Base-by-base conservation (phyloP, 2,329 filamentous ascomycete species). In the Cryoendolithus antarcticus region DNA sequence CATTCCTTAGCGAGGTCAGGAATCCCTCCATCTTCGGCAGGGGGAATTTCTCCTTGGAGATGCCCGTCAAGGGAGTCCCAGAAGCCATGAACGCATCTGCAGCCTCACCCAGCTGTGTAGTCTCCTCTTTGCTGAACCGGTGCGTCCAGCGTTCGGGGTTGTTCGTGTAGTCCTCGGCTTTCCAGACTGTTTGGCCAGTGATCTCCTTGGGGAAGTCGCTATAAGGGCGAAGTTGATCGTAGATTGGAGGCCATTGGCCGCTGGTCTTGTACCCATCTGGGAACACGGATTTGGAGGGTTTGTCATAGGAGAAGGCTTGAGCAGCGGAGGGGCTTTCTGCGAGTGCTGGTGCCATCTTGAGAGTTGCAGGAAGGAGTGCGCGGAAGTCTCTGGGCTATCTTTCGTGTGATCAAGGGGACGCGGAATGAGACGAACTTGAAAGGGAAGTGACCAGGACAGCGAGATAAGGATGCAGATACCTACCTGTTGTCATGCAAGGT, bases 101-200 rank as follows among this genome's bases (percentile, higher is more conserved):
- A 0, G 80, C 72, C 12, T 63, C 56, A 51, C 74, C 74, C 36
- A 91, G 65, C 54, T 88, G 83, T 7, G 65, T 61, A 12, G 86
- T 64, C 58, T 89, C 82, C 2, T 74, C 70, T 0, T 67, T 59
- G 0, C 71, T 78, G 55, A 88, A 83, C 6, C 63, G 63, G 61
- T 86, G 82, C 4, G 78, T 77, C 83, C 83, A 89, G 57, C 70
- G 70, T 50, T 82, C 76, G 0, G 79, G 75, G 49, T 71, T 66
- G 46, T 71, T 59, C 39, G 64, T 65, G 52, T 78, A 84, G 27
- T 83, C 78, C 24, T 75, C 71, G 4, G 72, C 69, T 39, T 71
- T 68, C 84, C 84, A 91, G 24, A 83, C 75, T 0, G 82, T 88
- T 0, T 74, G 73, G 8, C 82, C 82, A 0, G 69, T 69, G 56